Conservation (phyloP, 2,329 filamentous ascomycete genomes). For the Diaporthe australafricana region DNA sequence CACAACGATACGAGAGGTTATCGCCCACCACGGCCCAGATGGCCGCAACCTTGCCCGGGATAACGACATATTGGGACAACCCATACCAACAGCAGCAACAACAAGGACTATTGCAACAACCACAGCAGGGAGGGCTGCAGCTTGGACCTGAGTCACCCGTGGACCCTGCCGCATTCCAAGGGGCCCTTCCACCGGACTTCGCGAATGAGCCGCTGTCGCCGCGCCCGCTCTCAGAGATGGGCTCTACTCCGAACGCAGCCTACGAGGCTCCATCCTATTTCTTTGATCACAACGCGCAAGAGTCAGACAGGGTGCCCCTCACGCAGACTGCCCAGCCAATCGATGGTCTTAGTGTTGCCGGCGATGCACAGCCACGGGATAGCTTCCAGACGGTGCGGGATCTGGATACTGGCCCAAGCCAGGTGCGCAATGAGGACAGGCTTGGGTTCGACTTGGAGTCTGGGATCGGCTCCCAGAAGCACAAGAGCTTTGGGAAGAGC, state of each 20-base stretch:
- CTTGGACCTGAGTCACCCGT: constrained; percentile 61
- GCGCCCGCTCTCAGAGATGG: constrained; percentile 43
- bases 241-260: constrained; percentile 37
- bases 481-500: constrained; percentile 68
- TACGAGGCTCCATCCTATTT: constrained; percentile 39
- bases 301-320: constrained; percentile 70
- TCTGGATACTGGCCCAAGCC: constrained; percentile 66
- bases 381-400: constrained; percentile 70
- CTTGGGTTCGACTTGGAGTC: constrained; percentile 69
- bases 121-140: constrained; percentile 45
- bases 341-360: constrained; percentile 56
- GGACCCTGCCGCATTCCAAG: constrained; percentile 64
- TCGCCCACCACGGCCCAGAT: constrained; percentile 44
- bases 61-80: constrained; percentile 64
- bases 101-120: not conserved
- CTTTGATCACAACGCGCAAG: constrained; percentile 52
- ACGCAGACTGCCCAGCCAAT: constrained; percentile 68
- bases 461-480: constrained; percentile 61
- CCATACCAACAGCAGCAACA: constrained; percentile 52
- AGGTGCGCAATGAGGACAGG: constrained; percentile 63
- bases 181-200: constrained; percentile 64
- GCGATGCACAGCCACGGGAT: constrained; percentile 56
- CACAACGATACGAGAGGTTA: constrained; percentile 36
- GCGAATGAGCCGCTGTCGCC: constrained; percentile 35
- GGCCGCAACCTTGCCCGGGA: constrained; percentile 53